phyloP scores from a whole-genome alignment of 495 filamentous ascomycete genomes.

The Hypoxylon fuscum region DNA sequence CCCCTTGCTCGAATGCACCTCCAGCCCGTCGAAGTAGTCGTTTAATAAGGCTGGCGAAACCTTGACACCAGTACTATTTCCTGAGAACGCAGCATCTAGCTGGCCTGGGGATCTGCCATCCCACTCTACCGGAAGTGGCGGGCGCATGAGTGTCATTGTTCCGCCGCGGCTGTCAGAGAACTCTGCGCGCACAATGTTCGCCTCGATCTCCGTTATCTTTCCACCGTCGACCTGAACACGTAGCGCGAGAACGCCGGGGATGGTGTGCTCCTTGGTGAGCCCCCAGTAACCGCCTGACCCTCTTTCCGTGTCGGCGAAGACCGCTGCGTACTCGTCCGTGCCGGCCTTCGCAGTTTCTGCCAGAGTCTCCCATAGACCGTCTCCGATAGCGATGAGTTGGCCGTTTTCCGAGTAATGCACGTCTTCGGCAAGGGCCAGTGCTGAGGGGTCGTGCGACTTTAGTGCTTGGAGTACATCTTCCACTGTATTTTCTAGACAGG shows the following conservation, averaged over 20 bases:
- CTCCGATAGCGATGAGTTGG: conserved; percentile 42
- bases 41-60: conserved; percentile 14
- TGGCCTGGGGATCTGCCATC: conserved; percentile 23
- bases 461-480: conserved; percentile 41
- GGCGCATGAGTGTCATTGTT: conserved; percentile 40
- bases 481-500: conserved; percentile 40
- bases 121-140: conserved; percentile 40
- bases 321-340: conserved; percentile 35
- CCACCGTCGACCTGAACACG: conserved; percentile 35
- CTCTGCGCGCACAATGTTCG: conserved; percentile 33
- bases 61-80: conserved; percentile 1
- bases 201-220: conserved; percentile 46
- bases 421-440: conserved; percentile 37
- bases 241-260: conserved; percentile 39
- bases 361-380: conserved; percentile 46
- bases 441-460: conserved; percentile 32
- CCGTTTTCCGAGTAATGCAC: conserved; percentile 46
- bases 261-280: conserved; percentile 35
- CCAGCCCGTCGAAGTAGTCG: conserved; percentile 32
- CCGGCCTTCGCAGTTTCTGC: conserved; percentile 31
- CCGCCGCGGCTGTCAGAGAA: conserved; percentile 26
- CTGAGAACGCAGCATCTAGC: conserved; percentile 23
- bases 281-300: conserved; percentile 41
- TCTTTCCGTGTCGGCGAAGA: conserved; percentile 36
- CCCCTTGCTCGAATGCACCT: conserved; percentile 35